Conservation (phyloP, 495 filamentous ascomycete genomes). For the Penicillium cataractarum region DNA sequence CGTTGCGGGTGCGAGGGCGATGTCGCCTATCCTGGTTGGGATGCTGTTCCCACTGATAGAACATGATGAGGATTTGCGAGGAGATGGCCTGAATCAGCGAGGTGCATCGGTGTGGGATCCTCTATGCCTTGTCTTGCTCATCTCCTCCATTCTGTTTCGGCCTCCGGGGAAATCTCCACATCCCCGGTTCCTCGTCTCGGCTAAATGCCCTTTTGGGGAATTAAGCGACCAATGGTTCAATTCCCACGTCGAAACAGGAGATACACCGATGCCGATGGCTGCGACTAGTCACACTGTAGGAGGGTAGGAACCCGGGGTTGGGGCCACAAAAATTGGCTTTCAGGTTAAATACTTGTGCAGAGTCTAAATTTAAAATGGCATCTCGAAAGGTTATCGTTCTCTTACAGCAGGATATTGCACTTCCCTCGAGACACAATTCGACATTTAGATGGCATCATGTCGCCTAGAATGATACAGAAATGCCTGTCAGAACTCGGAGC, state of each 20-base stretch:
- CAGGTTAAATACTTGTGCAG: too few relatives aligned
- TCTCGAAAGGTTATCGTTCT: too few relatives aligned
- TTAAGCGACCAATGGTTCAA: background rate
- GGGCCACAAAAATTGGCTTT: too few relatives aligned
- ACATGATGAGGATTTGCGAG: constrained; percentile 9
- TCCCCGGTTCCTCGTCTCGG: constrained; percentile 4
- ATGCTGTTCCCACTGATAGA: constrained; percentile 18
- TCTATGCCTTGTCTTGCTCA: background rate
- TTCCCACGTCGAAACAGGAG: background rate
- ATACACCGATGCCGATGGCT: background rate
- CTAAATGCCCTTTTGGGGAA: constrained; percentile 12
- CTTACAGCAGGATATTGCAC: too few relatives aligned
- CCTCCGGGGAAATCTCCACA: constrained; percentile 14
- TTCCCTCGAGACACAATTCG: too few relatives aligned
- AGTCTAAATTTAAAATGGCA: too few relatives aligned
- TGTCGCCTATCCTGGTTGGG: constrained; percentile 14
- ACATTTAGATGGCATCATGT: too few relatives aligned
- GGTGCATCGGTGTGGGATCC: background rate
- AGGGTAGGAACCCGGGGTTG: too few relatives aligned
- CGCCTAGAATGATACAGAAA: background rate
- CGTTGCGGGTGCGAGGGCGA: constrained; percentile 20
- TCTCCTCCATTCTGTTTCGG: constrained; percentile 8
- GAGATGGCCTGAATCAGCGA: background rate
- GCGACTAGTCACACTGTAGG: background rate
- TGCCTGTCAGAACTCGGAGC: constrained; percentile 5